Percentiles rank a stretch among this genome's conserved stretches.
These are phyloP conservation scores for Solanum verrucosum DNA, from an alignment of 257 asterid species.

Conservation along the genomic window DNA sequence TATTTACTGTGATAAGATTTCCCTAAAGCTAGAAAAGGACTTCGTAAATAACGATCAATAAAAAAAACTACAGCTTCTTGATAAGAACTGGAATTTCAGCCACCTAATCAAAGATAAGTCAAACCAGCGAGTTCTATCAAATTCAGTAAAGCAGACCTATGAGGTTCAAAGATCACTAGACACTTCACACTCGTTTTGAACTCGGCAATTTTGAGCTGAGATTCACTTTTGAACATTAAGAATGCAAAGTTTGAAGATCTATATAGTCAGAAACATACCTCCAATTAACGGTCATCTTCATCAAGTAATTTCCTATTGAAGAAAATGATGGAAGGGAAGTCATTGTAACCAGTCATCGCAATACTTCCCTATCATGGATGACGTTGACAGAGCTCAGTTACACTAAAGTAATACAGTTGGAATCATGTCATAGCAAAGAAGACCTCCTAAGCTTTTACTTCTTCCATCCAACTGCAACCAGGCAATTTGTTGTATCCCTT, in stretches of 20 bases:
- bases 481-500: conserved; percentile 47
- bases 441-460: not conserved
- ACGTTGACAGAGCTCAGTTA: not conserved
- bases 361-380: not conserved
- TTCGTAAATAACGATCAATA: not conserved
- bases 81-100: not conserved
- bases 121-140: not conserved
- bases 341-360: not conserved
- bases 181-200: not conserved
- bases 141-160: not conserved
- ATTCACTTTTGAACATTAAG: not conserved
- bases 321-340: not conserved
- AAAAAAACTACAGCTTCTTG: too few relatives aligned
- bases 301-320: not conserved
- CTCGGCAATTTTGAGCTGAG: not conserved
- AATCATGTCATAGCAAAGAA: not conserved
- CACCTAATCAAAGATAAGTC: not conserved
- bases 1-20: not conserved
- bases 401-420: not conserved
- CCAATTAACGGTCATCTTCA: not conserved
- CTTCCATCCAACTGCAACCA: conserved; percentile 67
- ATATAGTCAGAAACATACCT: not conserved
- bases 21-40: not conserved
- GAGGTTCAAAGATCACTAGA: not conserved
- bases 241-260: not conserved